Evolutionary conservation across 352 stramenopile genomes (phyloP).

Genomic region (Phytophthora fragariae): DNA sequence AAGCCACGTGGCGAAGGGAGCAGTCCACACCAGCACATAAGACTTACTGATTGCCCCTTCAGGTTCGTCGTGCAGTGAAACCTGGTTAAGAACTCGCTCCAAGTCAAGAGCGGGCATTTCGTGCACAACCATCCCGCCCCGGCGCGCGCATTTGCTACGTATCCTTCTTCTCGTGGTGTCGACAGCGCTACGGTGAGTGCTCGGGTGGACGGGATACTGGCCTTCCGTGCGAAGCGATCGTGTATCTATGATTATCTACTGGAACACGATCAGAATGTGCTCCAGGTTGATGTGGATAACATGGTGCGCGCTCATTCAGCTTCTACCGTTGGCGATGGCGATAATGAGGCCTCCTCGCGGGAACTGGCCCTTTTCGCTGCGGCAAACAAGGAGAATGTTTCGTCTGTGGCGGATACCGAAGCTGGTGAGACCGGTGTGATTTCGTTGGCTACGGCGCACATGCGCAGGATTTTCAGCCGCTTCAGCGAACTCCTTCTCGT

Average conservation of each 20-base stretch:
- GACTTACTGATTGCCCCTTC: slow-evolving; percentile 16
- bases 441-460: slow-evolving; percentile 9
- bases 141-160: slow-evolving; percentile 7
- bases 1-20: neutral
- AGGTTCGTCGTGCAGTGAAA: slow-evolving; percentile 15
- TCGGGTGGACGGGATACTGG: slow-evolving; percentile 4
- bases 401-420: neutral
- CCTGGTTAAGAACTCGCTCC: no score
- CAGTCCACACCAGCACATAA: slow-evolving; percentile 16
- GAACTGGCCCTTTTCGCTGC: slow-evolving; percentile 13
- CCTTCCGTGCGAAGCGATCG: slow-evolving; percentile 11
- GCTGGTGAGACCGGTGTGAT: slow-evolving; percentile 19
- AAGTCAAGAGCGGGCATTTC: no score
- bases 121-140: neutral
- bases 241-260: slow-evolving; percentile 25
- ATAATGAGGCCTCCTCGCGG: neutral
- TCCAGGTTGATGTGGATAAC: slow-evolving; percentile 28
- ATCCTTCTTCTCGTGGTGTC: slow-evolving; percentile 7
- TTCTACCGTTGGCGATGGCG: slow-evolving; percentile 3
- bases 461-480: slow-evolving; percentile 12
- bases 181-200: neutral
- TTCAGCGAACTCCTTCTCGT: slow-evolving; percentile 28
- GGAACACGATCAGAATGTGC: slow-evolving; percentile 30
- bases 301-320: slow-evolving; percentile 12
- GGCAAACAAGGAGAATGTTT: slow-evolving; percentile 1